Evolutionary conservation across 1,284 basidiomycete species (phyloP).

Genomic region (Porodaedalea pini): DNA sequence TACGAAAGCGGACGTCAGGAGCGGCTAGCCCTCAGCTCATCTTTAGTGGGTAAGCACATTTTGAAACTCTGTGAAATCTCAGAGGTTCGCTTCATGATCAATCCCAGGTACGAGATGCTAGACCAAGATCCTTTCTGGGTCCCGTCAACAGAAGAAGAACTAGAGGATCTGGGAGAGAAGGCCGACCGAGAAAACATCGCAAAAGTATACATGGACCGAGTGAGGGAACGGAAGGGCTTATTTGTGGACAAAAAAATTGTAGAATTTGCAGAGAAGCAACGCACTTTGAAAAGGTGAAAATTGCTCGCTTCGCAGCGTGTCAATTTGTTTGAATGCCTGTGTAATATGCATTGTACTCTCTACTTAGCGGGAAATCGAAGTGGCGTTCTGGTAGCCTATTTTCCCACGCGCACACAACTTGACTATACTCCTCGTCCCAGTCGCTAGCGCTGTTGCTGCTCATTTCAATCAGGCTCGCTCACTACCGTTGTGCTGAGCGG

Average conservation of each 20-base stretch:
- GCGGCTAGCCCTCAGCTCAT: conserved; percentile 96
- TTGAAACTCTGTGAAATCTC: conserved; percentile 12
- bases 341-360: neutral
- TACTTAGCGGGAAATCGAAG: neutral
- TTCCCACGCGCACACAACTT: conserved; percentile 5
- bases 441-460: neutral
- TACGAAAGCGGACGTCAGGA: conserved; percentile 93
- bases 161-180: conserved; percentile 96
- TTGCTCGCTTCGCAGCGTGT: no score
- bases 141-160: conserved; percentile 94
- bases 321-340: neutral
- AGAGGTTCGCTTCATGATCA: conserved; percentile 1
- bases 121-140: conserved; percentile 99
- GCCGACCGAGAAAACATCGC: conserved; percentile 94
- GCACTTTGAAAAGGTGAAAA: conserved; percentile 81
- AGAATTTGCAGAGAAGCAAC: conserved; percentile 92
- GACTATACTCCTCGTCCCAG: neutral
- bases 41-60: conserved; percentile 76
- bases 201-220: conserved; percentile 89
- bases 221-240: conserved; percentile 91
- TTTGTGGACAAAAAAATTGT: conserved; percentile 92
- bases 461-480: neutral
- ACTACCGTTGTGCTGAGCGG: neutral
- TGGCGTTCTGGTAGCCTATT: conserved; percentile 3
- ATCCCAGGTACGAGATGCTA: conserved; percentile 74